Evolutionary conservation across 2,329 filamentous ascomycete species (phyloP), one percentile per base, ranked within the genome.

Genomic region (Pyrenophora tritici-repentis): DNA sequence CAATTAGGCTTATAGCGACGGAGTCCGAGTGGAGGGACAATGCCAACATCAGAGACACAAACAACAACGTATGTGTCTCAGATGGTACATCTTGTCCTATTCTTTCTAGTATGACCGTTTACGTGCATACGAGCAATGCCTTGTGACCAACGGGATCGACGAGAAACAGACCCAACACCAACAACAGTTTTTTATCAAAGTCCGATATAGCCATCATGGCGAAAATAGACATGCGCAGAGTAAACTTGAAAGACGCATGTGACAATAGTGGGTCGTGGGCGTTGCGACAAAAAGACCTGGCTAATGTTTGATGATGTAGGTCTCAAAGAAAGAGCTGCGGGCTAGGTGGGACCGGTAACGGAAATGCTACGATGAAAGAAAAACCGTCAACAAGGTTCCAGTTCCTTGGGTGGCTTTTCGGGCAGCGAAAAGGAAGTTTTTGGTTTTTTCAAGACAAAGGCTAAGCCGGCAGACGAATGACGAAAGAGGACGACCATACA

Each of bases 271-370:
- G 26, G 47, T 50, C 41, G 42, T 39, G 9, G 26, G 45, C 54
- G 47, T 48, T 42, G 53, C 58, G 34, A 36, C 42, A 46, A 36
- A 53, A 52, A 46, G 18, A 42, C 46, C 33, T 52, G 42, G 53
- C 13, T 13, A 2, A 13, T 29, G 45, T 55, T 29, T 13, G 26
- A 13, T 29, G 9, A 29, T 29, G 26, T 29, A 29, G 26, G 26
- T 29, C 26, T 52, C 53, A 39, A 52, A 35, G 48, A 22, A 37
- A 20, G 16, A 12, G 34, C 34, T 18, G 16, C 12, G n/a, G n/a
- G 16, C 34, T n/a, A 18, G 14, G 56, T 59, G 55, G 48, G 55
- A 53, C 60, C 55, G 58, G 57, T 58, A 50, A 53, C 50, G 50
- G 56, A 7, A 37, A 37, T 4, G 50, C 47, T 50, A 53, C 49